Base-by-base conservation (phyloP, 176 grass and related monocot species). In the Eragrostis curvula region DNA sequence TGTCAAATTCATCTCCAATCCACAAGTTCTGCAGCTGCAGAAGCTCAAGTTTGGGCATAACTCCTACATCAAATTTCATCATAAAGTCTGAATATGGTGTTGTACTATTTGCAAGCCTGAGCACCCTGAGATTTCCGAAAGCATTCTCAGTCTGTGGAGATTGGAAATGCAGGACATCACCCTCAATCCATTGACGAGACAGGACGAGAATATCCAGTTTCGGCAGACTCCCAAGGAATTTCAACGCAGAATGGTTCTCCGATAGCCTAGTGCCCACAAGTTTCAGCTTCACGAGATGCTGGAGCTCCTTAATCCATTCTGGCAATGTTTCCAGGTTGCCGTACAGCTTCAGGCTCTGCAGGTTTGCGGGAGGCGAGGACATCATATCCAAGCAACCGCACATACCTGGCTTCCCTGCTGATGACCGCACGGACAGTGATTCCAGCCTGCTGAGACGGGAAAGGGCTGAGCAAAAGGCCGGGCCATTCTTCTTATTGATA, bases 81-180 rank as follows among this genome's bases (percentile, higher is more conserved):
- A 48, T 36, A 2, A 36, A 2, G 2, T 36, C 32, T 36, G 32
- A 36, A 55, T n/a, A 21, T 73, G 27, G 53, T 5, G 8, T 6
- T 6, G 1, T 0, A 0, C 18, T 1, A 13, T 6, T 0, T 2
- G 20, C 2, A 21, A 53, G 5, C 0, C 2, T 21, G 30, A 74
- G 29, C 71, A 73, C 71, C 48, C 5, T 55, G 29, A 74, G 49
- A 17, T 5, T 73, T 73, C 5, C 2, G 5, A 73, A 73, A 39
- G 48, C 17, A 7, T 12, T 73, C 32, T 18, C 71, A 32, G 5
- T 18, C 28, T 39, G 27, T 1, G 0, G 71, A 74, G 71, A 56
- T n/a, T 74, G 10, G 29, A 55, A 74, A 56, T 5, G 2, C 40
- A 74, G 32, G 12, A 41, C 30, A 40, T 41, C 50, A 8, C 32